Percentiles rank a stretch among this genome's conserved stretches.
Conservation (phyloP, 768 basidiomycete species). For the Kwoniella dejecticola region DNA sequence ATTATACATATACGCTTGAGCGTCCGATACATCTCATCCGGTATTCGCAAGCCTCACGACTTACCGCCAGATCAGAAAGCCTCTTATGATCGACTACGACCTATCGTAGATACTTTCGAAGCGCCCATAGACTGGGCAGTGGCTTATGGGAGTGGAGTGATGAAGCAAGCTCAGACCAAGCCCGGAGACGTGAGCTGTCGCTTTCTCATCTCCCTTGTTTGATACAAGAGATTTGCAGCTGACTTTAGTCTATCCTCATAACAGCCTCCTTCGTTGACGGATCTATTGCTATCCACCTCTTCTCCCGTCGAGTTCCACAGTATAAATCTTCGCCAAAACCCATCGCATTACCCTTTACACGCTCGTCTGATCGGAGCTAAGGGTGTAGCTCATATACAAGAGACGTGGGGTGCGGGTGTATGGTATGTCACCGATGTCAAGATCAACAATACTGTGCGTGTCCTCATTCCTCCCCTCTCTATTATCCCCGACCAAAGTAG, state of each 20-base stretch:
- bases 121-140: conserved; percentile 95
- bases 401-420: conserved; percentile 67
- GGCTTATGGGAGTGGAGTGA: conserved; percentile 95
- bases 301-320: conserved; percentile 92
- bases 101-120: conserved; percentile 72
- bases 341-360: conserved; percentile 85
- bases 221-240: not conserved
- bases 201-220: not conserved
- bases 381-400: conserved; percentile 78
- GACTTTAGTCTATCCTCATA: not conserved
- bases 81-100: conserved; percentile 34
- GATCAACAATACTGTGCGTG: conserved; percentile 76
- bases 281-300: conserved; percentile 95
- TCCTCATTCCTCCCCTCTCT: not conserved
- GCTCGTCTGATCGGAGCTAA: conserved; percentile 80
- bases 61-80: conserved; percentile 26
- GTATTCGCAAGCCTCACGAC: not conserved
- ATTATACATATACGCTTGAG: not conserved
- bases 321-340: conserved; percentile 89
- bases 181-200: conserved; percentile 38
- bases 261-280: conserved; percentile 73
- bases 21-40: not conserved
- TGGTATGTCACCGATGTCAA: conserved; percentile 95
- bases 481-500: not conserved
- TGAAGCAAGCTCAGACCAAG: conserved; percentile 73